phyloP scores from a whole-genome alignment of 441 rosid species.

The Kokia cookei region DNA sequence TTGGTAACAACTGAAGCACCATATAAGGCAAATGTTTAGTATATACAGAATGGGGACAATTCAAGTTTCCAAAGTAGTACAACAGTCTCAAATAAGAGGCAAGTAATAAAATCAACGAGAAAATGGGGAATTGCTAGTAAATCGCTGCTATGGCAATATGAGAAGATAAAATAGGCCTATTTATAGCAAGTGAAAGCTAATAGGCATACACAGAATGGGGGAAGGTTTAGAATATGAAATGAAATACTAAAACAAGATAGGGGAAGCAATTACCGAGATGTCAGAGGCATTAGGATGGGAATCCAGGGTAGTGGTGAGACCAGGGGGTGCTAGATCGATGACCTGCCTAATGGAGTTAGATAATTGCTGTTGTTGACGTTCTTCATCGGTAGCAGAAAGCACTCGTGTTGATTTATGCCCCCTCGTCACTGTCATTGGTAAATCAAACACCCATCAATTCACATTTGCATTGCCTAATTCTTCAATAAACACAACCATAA shows the following conservation, averaged over 20 bases:
- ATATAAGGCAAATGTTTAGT: not conserved
- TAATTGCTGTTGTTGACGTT: slow-evolving; percentile 24
- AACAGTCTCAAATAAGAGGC: not conserved
- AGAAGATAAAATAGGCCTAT: not conserved
- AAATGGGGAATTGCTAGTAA: not conserved
- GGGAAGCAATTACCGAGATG: not conserved
- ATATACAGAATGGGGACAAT: not conserved
- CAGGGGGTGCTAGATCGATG: slow-evolving; percentile 12
- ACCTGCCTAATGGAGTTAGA: slow-evolving; percentile 38
- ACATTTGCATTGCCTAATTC: not conserved
- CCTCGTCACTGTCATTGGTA: slow-evolving; percentile 16
- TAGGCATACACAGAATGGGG: not conserved
- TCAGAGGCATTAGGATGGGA: not conserved
- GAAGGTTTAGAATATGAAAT: not conserved
- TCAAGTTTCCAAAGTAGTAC: not conserved
- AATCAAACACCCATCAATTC: slow-evolving; percentile 15
- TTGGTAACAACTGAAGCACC: not conserved
- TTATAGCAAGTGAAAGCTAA: not conserved
- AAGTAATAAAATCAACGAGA: not conserved
- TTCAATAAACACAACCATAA: not conserved
- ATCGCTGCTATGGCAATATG: not conserved
- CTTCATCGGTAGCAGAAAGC: slow-evolving; percentile 39
- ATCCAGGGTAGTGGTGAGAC: not conserved
- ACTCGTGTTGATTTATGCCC: slow-evolving; percentile 56
- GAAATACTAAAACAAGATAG: not conserved